Base-by-base conservation (phyloP, 2,329 filamentous ascomycete species). In the Neopestalotiopsis clavispora region DNA sequence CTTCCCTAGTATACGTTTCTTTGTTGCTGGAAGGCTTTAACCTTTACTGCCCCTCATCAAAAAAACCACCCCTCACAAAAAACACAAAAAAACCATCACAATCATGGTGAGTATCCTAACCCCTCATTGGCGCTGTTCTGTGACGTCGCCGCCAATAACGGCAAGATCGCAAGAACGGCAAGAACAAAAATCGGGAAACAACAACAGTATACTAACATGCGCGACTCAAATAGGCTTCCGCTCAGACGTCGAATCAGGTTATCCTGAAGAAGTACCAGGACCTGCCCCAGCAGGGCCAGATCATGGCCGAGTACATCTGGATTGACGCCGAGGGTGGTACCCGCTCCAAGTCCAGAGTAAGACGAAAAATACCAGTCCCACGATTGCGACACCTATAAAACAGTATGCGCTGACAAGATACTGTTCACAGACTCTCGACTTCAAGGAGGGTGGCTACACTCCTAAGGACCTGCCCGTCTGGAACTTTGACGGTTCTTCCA, bases 291-390 rank as follows among this genome's bases (percentile, higher is more conserved):
- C 93, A 92, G 82, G 95, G 94, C 82, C 86, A 85, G 76, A 87
- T 97, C 80, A 96, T 97, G 84, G 95, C 94, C 79, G 95, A 98
- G 86, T 98, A 98, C 85, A 91, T 98, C 87, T 98, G 95, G 95
- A 68, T 98, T 81, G 95, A 98, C 80, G 87, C 92, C 74, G 83
- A 85, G 74, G 94, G 95, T 81, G 91, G 92, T 78, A 89, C 93
- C 76, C 94, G 96, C 78, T 97, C 94, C 81, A 99, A 98, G 88
- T 95, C 93, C 80, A 97, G 94, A 89, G 95, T 98, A 87, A 87
- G 94, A 87, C 73, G 32, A 34, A 7, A n/a, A 7, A 38, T 7
- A 38, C 34, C 23, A 28, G 23, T 38, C 10, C 10, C 34, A 61
- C n/a, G 34, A 61, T 34, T 34, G 6, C 59, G 9, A 12, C 13